Evolutionary conservation across 108 stramenopile genomes (phyloP).

Genomic region (Skeletonema potamos): DNA sequence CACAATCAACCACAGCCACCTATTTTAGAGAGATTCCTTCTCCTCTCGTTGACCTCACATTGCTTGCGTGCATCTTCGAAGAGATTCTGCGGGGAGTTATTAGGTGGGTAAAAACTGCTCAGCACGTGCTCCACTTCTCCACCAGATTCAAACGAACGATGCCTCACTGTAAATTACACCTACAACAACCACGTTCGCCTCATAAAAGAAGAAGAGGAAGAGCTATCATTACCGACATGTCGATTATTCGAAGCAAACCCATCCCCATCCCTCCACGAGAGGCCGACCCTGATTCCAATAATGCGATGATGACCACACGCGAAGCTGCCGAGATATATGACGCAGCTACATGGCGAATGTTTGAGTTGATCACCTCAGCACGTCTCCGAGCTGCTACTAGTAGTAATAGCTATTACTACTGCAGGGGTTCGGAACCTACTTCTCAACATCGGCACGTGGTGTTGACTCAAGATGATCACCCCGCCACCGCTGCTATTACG

Average conservation of each 20-base stretch:
- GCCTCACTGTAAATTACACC: not conserved
- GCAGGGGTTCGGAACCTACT: no score
- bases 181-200: not conserved
- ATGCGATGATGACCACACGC: not conserved
- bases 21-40: no score
- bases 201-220: not conserved
- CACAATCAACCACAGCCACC: no score
- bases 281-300: not conserved
- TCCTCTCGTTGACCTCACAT: no score
- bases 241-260: not conserved
- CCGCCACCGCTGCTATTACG: not conserved
- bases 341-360: not conserved
- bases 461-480: not conserved
- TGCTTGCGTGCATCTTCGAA: not conserved
- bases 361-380: not conserved
- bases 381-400: not conserved
- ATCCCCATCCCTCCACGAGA: not conserved
- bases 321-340: not conserved
- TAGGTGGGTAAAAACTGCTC: no score
- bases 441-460: not conserved
- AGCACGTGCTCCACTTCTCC: no score
- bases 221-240: not conserved
- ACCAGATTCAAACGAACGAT: not conserved
- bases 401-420: not conserved
- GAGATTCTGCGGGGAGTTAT: no score